phyloP scores from a whole-genome alignment of 805 yeast genomes.

The Millerozyma acaciae region DNA sequence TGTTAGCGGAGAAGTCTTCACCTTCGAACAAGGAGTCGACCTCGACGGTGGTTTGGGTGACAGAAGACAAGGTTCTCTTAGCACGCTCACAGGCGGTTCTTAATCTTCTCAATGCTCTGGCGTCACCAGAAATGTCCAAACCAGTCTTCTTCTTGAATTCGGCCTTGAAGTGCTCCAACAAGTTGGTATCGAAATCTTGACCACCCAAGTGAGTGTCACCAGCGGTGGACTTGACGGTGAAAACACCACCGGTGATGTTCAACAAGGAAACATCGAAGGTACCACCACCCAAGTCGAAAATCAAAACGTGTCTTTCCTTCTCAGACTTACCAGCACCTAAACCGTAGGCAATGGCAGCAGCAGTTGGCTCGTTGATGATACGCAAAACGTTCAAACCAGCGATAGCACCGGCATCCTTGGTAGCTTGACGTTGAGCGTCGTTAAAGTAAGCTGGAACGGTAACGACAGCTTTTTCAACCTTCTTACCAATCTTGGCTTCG shows the following conservation, averaged over 20 bases:
- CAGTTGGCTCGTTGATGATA: conserved; percentile 61
- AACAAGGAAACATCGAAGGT: conserved; percentile 93
- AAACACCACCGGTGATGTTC: conserved; percentile 92
- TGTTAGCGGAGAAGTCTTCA: conserved; percentile 47
- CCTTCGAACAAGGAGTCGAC: conserved; percentile 48
- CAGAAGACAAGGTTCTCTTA: conserved; percentile 48
- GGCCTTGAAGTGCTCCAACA: conserved; percentile 44
- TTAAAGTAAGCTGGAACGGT: conserved; percentile 50
- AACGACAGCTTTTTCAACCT: conserved; percentile 54
- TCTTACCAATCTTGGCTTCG: conserved; percentile 81
- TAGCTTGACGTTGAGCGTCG: conserved; percentile 50
- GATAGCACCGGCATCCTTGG: conserved; percentile 51
- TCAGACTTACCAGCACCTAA: conserved; percentile 67
- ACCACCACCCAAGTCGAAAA: conserved; percentile 97
- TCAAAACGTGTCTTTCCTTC: conserved; percentile 66
- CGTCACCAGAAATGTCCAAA: conserved; percentile 42
- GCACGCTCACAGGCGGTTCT: conserved; percentile 53
- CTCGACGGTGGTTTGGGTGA: conserved; percentile 48
- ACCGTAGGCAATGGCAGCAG: conserved; percentile 97
- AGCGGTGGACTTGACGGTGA: conserved; percentile 89
- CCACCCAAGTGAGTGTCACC: conserved; percentile 53
- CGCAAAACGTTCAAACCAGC: conserved; percentile 48
- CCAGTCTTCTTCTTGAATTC: conserved; percentile 47
- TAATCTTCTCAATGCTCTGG: conserved; percentile 50
- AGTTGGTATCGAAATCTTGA: conserved; percentile 50